phyloP scores from a whole-genome alignment of 257 asterid genomes.

The Ligustrum vulgare region DNA sequence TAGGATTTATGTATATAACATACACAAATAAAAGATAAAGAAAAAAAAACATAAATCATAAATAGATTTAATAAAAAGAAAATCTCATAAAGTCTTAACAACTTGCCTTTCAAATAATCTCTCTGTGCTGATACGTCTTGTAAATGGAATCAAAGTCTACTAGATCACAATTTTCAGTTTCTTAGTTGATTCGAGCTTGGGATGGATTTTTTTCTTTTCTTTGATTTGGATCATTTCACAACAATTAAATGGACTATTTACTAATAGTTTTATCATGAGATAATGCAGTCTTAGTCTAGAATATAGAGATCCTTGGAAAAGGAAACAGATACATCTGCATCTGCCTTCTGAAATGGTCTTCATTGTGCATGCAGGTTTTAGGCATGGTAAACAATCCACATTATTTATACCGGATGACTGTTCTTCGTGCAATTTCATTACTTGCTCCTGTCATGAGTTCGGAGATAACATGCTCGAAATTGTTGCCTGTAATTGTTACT shows the following conservation, averaged over 20 bases:
- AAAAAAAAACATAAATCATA: no score
- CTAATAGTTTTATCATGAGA: background rate
- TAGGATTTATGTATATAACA: no score
- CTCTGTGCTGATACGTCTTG: background rate
- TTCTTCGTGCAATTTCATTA: conserved; percentile 74
- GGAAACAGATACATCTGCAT: background rate
- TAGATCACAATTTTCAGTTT: background rate
- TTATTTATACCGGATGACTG: conserved; percentile 81
- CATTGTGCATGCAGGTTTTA: conserved; percentile 56
- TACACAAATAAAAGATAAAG: no score
- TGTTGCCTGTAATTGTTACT: conserved; percentile 74
- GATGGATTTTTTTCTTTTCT: background rate
- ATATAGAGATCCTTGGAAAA: background rate
- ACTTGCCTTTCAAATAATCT: background rate
- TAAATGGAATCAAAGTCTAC: background rate
- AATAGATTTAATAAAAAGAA: no score
- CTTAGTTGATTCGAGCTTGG: background rate
- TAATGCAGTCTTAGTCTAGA: background rate
- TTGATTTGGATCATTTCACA: background rate
- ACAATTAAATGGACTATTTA: background rate
- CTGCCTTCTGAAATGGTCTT: background rate
- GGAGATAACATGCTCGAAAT: conserved; percentile 82
- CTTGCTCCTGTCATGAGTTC: conserved; percentile 97
- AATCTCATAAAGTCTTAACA: no score
- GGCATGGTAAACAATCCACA: conserved; percentile 79